Evolutionary conservation across 805 yeast genomes (phyloP).

Genomic region (Clavispora fructus): DNA sequence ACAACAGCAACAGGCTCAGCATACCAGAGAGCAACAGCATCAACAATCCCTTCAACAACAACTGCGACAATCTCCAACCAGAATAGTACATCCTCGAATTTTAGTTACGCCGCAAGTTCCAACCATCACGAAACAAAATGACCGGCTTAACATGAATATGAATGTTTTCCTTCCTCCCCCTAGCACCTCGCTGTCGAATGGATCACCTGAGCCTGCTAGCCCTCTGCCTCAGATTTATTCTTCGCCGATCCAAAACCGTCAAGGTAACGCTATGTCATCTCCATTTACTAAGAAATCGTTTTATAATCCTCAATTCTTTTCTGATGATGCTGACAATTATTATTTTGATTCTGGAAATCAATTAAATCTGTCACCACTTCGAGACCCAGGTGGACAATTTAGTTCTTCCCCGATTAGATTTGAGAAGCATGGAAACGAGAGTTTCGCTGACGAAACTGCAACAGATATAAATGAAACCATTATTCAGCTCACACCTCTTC

Average conservation of each 20-base stretch:
- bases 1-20: not conserved
- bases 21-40: not conserved
- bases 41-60: not conserved
- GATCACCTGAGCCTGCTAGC: slow-evolving; percentile 31
- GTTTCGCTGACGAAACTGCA: slow-evolving; percentile 24
- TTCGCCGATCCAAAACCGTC: slow-evolving; percentile 21
- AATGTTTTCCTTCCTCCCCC: slow-evolving; percentile 36
- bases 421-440: not conserved
- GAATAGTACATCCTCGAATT: not conserved
- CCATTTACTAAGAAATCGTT: slow-evolving; percentile 18
- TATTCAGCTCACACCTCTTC: slow-evolving; percentile 36
- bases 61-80: not conserved
- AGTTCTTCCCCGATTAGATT: slow-evolving; percentile 11
- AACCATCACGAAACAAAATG: not conserved
- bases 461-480: slow-evolving; percentile 36
- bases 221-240: slow-evolving; percentile 17
- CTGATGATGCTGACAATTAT: slow-evolving; percentile 17
- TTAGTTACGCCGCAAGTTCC: slow-evolving; percentile 1
- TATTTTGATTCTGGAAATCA: not conserved
- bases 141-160: slow-evolving; percentile 7
- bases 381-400: slow-evolving; percentile 6
- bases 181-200: slow-evolving; percentile 26
- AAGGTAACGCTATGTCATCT: slow-evolving; percentile 12
- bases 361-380: not conserved
- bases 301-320: slow-evolving; percentile 37